Base-by-base conservation (phyloP, 1,284 basidiomycete species). In the Sporisorium sorghi region DNA sequence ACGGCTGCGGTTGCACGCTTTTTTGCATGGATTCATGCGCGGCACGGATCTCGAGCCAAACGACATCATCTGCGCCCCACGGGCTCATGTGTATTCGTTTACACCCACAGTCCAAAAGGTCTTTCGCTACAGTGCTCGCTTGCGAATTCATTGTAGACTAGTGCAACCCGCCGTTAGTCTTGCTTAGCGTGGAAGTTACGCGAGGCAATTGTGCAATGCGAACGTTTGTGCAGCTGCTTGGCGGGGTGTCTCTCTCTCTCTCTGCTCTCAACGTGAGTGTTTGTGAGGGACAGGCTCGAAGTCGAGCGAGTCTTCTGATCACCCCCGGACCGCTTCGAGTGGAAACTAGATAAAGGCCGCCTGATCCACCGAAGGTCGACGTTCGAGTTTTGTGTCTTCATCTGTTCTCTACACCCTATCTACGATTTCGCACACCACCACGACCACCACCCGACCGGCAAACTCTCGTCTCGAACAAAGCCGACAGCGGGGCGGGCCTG, bases 321-420 rank as follows among this genome's bases (percentile, higher is more conserved):
- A 43, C 37, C 42, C 28, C 28, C n/a, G 42, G 39, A 51, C 33
- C 50, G 37, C 39, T 30, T 32, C 14, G 9, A 7, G 14, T 39
- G 9, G n/a, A 52, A 40, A 33, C 19, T 44, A 54, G 52, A 54
- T 54, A 54, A 54, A 43, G 28, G 11, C 10, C 7, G 40, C 24
- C 9, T 32, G 40, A 43, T 54, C 30, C 52, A 44, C 52, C 52
- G 37, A 30, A 43, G 52, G 2, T 44, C 52, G 39, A 39, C 52
- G 32, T 42, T 17, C 52, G 52, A 54, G 14, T 32, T 53, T 37
- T 11, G 4, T 19, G 30, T 53, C 26, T 42, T 28, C 21, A 11
- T 54, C 37, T n/a, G 5, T n/a, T 21, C 1, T 23, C 30, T 28
- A 19, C 17, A 40, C n/a, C 30, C 30, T 32, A 21, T 54, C 52